Percentiles rank a stretch among this genome's conserved stretches.
These are phyloP conservation scores for Fusarium sp. DNA, from an alignment of 2,329 filamentous ascomycete genomes.

Conservation along the genomic window DNA sequence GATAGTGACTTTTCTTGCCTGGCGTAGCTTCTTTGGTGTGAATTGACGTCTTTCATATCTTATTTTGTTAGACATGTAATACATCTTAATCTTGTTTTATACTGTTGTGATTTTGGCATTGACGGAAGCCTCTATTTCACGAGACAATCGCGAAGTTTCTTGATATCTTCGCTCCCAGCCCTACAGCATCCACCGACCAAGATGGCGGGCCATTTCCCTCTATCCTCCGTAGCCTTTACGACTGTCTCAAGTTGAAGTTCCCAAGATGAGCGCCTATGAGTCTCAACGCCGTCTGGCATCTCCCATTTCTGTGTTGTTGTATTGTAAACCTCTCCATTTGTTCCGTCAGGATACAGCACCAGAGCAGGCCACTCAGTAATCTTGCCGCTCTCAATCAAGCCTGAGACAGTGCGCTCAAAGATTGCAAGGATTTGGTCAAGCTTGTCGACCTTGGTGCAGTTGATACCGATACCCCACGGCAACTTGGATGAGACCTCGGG, in stretches of 20 bases:
- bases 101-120: background rate
- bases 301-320: constrained; percentile 71
- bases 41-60: background rate
- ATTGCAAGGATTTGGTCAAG: constrained; percentile 64
- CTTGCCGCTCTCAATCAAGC: constrained; percentile 50
- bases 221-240: constrained; percentile 50
- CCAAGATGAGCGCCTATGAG: constrained; percentile 52
- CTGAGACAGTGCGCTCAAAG: constrained; percentile 61
- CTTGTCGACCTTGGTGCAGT: constrained; percentile 75
- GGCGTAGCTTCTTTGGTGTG: background rate
- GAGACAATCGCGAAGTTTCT: constrained; percentile 43
- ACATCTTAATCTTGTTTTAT: background rate
- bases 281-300: constrained; percentile 44
- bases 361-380: constrained; percentile 60
- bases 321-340: constrained; percentile 74
- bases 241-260: constrained; percentile 56
- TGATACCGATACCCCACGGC: constrained; percentile 74
- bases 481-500: constrained; percentile 32
- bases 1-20: background rate
- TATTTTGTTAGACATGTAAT: background rate
- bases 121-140: constrained; percentile 2
- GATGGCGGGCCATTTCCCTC: constrained; percentile 57
- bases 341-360: constrained; percentile 75
- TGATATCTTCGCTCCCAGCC: constrained; percentile 52
- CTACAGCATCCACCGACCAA: constrained; percentile 66